Conservation (phyloP, 352 stramenopile genomes). For the Phytopythium oedochilum region DNA sequence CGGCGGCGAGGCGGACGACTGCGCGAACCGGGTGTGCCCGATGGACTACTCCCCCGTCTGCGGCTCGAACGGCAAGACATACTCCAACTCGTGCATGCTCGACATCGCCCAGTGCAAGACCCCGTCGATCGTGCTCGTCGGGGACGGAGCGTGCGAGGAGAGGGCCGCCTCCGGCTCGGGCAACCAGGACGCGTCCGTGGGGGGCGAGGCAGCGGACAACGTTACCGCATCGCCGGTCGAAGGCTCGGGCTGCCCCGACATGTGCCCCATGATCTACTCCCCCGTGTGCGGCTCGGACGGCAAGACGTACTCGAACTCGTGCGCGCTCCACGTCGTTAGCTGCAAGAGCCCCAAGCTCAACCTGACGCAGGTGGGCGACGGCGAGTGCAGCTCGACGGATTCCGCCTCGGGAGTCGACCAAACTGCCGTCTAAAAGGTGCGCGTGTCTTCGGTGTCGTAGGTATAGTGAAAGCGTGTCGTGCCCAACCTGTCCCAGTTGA, state of each 20-base stretch:
- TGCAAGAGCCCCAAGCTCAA: conserved; percentile 28
- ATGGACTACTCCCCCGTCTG: conserved; percentile 28
- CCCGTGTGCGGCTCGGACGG: conserved; percentile 27
- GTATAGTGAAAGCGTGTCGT: no score
- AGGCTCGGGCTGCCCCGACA: neutral
- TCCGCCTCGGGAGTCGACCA: neutral
- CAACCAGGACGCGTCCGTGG: neutral
- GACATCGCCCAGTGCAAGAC: conserved; percentile 18
- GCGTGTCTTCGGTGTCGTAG: no score
- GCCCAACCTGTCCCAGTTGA: no score
- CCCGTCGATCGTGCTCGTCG: conserved; percentile 9
- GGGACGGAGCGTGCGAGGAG: conserved; percentile 17
- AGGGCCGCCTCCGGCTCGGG: conserved; percentile 3
- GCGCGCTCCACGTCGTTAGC: conserved; percentile 13
- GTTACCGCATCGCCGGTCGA: neutral
- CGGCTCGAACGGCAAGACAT: conserved; percentile 36
- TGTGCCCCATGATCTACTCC: conserved; percentile 15
- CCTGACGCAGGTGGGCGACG: conserved; percentile 13
- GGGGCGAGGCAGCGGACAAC: neutral
- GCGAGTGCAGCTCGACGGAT: conserved; percentile 12
- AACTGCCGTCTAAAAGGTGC: neutral
- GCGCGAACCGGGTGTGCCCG: conserved; percentile 18
- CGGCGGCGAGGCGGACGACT: conserved; percentile 7
- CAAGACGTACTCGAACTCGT: conserved; percentile 26
- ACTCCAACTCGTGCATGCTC: conserved; percentile 32